A percentile compares a stretch with the other conserved stretches of the same genome.
Conservation (phyloP, 2,329 filamentous ascomycete genomes). For the Tolypocladium ovalisporum region DNA sequence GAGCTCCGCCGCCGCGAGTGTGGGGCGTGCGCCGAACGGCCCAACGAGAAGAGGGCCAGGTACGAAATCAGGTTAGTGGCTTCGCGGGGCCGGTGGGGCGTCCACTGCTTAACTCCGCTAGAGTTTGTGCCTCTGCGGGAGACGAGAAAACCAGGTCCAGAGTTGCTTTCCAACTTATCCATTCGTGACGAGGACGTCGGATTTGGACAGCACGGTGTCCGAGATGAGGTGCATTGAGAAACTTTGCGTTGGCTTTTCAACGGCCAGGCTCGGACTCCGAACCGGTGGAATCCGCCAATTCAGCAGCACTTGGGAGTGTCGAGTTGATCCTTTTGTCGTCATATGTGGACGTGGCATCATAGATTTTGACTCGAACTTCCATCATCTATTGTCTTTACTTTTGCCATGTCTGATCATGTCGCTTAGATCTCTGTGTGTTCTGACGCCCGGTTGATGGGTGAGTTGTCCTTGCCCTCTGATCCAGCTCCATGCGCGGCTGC, state of each 20-base stretch:
- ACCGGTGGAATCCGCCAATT: neutral
- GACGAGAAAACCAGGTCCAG: no score
- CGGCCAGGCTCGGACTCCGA: neutral
- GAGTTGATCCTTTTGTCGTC: neutral
- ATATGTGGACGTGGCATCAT: neutral
- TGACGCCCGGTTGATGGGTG: no score
- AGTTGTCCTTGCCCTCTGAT: neutral
- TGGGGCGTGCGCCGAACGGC: neutral
- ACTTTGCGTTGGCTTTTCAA: neutral
- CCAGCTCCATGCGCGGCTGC: neutral
- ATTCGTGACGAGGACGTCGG: neutral
- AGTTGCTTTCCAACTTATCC: no score
- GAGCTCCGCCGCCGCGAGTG: neutral
- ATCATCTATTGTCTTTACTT: neutral
- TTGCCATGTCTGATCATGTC: neutral
- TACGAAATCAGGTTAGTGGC: conserved; percentile 2
- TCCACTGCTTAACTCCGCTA: conserved; percentile 1
- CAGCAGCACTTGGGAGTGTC: neutral
- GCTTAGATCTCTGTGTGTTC: neutral
- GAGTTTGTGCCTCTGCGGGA: neutral
- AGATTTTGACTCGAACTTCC: neutral
- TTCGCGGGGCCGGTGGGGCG: neutral
- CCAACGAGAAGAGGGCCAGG: neutral
- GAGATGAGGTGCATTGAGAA: neutral
- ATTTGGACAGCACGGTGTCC: neutral